phyloP scores from a whole-genome alignment of 306 rosid species.

The Ormosia emarginata region DNA sequence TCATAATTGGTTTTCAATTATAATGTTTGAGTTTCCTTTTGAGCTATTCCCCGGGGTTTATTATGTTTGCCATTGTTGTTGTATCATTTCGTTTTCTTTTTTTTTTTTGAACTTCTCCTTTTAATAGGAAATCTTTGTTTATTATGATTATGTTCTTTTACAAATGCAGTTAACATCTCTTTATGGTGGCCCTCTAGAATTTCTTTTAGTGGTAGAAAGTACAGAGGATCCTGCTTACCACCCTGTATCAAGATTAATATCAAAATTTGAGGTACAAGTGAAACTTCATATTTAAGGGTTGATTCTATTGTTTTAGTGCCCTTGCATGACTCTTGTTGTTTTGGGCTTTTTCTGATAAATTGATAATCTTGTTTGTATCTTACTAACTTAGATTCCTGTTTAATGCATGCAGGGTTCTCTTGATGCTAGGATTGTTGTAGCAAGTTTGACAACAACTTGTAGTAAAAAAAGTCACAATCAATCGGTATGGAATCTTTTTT shows the following conservation, averaged over 20 bases:
- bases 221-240: conserved; percentile 81
- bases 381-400: conserved; percentile 15
- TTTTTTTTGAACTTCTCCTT: too few relatives aligned
- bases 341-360: background rate
- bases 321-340: conserved; percentile 8
- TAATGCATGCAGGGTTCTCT: conserved; percentile 58
- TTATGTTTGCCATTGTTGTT: background rate
- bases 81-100: background rate
- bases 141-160: conserved; percentile 16
- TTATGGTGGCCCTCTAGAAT: conserved; percentile 93
- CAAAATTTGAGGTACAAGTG: conserved; percentile 63
- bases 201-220: conserved; percentile 83
- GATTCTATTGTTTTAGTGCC: background rate
- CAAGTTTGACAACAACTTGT: conserved; percentile 89
- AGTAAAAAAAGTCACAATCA: conserved; percentile 98
- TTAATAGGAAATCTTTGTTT: background rate
- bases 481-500: conserved; percentile 49
- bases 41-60: background rate
- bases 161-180: conserved; percentile 81
- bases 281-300: conserved; percentile 13
- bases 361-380: background rate
- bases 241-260: conserved; percentile 49
- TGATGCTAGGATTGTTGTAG: conserved; percentile 71
- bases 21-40: background rate
- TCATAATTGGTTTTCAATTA: background rate